These are phyloP conservation scores for Agrostemma githago DNA, from an alignment of 148 eudicot genomes.

Conservation along the genomic window DNA sequence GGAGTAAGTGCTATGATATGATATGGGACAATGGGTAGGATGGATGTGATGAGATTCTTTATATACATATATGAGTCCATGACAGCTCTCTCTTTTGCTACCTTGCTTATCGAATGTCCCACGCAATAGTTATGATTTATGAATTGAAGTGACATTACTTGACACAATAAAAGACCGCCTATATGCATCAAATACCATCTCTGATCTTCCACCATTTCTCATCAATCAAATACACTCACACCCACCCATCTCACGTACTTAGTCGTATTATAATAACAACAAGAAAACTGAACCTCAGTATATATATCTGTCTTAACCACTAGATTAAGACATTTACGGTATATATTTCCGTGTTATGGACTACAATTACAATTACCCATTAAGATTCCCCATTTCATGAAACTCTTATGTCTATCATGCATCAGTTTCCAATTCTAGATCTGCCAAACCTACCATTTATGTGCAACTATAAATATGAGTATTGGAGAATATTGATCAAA, in stretches of 20 bases:
- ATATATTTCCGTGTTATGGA: too few relatives aligned
- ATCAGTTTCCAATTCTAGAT: neutral
- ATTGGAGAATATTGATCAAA: too few relatives aligned
- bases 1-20: neutral
- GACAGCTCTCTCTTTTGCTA: neutral
- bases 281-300: too few relatives aligned
- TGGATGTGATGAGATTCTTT: conserved; percentile 22
- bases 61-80: neutral
- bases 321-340: too few relatives aligned
- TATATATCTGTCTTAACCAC: too few relatives aligned
- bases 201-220: neutral
- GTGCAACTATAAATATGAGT: neutral
- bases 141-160: conserved; percentile 29
- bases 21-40: neutral
- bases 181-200: conserved; percentile 13
- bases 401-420: neutral
- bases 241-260: too few relatives aligned
- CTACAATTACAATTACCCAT: too few relatives aligned
- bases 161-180: conserved; percentile 18
- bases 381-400: neutral
- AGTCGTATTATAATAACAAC: too few relatives aligned
- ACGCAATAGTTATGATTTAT: conserved; percentile 15
- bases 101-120: conserved; percentile 27
- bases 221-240: conserved; percentile 23
- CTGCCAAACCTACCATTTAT: neutral